phyloP scores from a whole-genome alignment of 1,284 basidiomycete species.

The Abortiporus biennis region DNA sequence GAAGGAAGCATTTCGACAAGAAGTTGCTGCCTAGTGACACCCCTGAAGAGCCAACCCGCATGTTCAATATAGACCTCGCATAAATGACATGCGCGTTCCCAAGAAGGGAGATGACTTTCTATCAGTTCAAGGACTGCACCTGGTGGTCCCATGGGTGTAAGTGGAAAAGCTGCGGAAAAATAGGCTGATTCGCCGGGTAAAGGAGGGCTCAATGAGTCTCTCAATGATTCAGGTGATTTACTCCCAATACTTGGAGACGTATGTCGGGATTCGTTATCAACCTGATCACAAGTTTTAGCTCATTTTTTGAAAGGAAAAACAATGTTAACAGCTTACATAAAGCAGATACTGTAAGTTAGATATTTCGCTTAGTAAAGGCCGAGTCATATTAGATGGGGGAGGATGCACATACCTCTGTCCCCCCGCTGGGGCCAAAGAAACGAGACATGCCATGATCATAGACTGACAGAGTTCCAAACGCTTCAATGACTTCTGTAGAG shows the following conservation, averaged over 20 bases:
- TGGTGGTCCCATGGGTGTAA: constrained; percentile 50
- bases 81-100: constrained; percentile 42
- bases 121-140: constrained; percentile 43
- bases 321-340: constrained; percentile 23
- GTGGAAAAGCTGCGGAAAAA: constrained; percentile 59
- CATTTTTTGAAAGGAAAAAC: too few relatives aligned
- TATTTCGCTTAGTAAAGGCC: too few relatives aligned
- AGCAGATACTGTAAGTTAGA: constrained; percentile 21
- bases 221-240: constrained; percentile 25
- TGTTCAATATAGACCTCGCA: constrained; percentile 60
- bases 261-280: constrained; percentile 12
- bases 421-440: constrained; percentile 62
- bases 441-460: constrained; percentile 54
- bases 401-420: constrained; percentile 41
- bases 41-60: constrained; percentile 47
- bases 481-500: constrained; percentile 16
- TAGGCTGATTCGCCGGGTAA: constrained; percentile 37
- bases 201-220: constrained; percentile 28
- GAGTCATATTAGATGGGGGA: too few relatives aligned
- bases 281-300: too few relatives aligned
- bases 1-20: constrained; percentile 55
- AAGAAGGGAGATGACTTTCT: constrained; percentile 26
- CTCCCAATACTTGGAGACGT: constrained; percentile 20
- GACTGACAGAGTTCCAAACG: constrained; percentile 55
- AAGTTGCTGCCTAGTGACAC: constrained; percentile 54